These are phyloP conservation scores for Candida buenavistaensis DNA, from an alignment of 1,139 yeast species.

Conservation along the genomic window DNA sequence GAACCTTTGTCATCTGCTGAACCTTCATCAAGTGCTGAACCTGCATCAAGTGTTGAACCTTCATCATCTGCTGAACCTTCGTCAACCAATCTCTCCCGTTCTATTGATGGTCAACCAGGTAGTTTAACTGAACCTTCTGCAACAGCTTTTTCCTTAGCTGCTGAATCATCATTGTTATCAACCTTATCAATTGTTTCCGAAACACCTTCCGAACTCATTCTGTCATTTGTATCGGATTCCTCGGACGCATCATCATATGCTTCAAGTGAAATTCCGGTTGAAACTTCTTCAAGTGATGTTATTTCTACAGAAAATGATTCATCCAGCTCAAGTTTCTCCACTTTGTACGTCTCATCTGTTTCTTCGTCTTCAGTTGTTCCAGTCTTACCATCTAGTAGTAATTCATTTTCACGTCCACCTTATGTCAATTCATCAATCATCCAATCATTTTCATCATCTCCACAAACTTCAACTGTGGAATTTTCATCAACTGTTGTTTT, in stretches of 20 bases:
- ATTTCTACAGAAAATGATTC: not conserved
- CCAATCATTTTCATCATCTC: not conserved
- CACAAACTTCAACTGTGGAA: too few relatives aligned
- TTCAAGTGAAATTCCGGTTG: not conserved
- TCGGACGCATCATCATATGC: conserved; percentile 1
- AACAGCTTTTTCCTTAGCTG: conserved; percentile 12
- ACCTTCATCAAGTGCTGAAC: too few relatives aligned
- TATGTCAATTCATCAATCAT: not conserved
- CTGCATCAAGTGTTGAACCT: not conserved
- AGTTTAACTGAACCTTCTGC: conserved; percentile 3
- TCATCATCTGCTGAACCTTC: not conserved
- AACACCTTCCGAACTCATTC: too few relatives aligned
- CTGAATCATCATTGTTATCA: conserved; percentile 9
- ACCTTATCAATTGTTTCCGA: conserved; percentile 1
- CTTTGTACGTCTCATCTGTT: not conserved
- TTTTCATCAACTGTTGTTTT: not conserved
- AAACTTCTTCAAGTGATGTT: too few relatives aligned
- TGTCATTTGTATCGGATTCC: not conserved
- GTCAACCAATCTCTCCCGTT: not conserved
- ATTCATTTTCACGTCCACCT: not conserved
- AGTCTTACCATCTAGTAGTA: not conserved
- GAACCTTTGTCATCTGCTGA: not conserved
- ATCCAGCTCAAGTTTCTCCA: not conserved
- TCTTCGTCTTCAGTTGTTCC: not conserved
- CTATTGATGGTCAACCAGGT: too few relatives aligned